phyloP scores from a whole-genome alignment of 1,284 basidiomycete genomes.

The Cerrena zonata region DNA sequence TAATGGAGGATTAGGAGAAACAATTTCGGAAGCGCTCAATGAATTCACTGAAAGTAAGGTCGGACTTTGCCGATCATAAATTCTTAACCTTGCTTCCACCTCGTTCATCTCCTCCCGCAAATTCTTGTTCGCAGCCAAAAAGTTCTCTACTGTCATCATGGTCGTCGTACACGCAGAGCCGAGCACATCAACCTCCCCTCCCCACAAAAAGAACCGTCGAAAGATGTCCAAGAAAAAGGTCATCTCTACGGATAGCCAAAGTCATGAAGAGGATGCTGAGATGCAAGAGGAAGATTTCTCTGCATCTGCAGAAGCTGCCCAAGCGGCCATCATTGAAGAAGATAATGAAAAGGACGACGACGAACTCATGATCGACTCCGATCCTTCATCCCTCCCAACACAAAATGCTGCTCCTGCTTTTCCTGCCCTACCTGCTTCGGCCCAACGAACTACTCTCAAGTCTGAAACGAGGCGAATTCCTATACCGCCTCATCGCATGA shows the following conservation, averaged over 20 bases:
- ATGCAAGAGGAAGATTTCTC: conserved; percentile 28
- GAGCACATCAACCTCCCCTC: conserved; percentile 26
- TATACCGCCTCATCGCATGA: conserved; percentile 95
- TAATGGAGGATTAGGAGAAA: neutral
- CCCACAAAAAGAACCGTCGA: conserved; percentile 51
- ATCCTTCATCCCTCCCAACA: conserved; percentile 37
- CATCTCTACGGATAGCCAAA: conserved; percentile 10
- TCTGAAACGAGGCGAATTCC: conserved; percentile 79
- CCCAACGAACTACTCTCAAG: conserved; percentile 53
- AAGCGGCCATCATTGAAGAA: conserved; percentile 28
- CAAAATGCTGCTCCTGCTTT: conserved; percentile 54
- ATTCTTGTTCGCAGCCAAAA: conserved; percentile 9
- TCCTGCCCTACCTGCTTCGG: conserved; percentile 55
- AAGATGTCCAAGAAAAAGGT: conserved; percentile 40
- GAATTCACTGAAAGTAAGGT: neutral
- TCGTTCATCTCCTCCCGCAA: conserved; percentile 8
- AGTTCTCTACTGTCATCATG: conserved; percentile 32
- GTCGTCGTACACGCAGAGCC: conserved; percentile 46
- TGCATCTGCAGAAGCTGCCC: conserved; percentile 13
- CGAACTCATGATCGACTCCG: conserved; percentile 58
- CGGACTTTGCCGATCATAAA: conserved; percentile 18
- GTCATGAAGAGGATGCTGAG: conserved; percentile 27
- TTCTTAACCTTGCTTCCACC: conserved; percentile 15
- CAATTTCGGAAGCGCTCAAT: neutral
- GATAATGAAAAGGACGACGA: conserved; percentile 47